These are phyloP conservation scores for Colletotrichum aenigma DNA, from an alignment of 2,329 filamentous ascomycete species.

Conservation along the genomic window DNA sequence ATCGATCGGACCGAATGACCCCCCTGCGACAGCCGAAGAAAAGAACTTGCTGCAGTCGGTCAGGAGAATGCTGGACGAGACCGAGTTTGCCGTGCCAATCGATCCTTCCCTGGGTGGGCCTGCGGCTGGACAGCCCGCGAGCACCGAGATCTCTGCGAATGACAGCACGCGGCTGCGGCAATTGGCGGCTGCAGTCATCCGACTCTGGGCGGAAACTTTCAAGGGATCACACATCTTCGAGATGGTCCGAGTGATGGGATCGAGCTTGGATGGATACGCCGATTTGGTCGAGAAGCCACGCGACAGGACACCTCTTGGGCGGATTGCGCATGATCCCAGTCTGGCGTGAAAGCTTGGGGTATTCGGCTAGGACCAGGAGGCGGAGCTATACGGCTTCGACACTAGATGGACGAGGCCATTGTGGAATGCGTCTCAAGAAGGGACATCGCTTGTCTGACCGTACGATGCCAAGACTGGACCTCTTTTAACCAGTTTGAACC, in stretches of 20 bases:
- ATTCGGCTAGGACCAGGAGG: background rate
- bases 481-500: background rate
- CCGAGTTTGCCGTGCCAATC: slow-evolving; percentile 64
- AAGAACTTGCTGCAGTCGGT: slow-evolving; percentile 60
- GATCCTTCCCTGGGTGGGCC: slow-evolving; percentile 57
- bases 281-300: slow-evolving; percentile 60
- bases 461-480: background rate
- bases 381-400: background rate
- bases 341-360: background rate
- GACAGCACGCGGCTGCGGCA: slow-evolving; percentile 59
- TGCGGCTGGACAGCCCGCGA: slow-evolving; percentile 37
- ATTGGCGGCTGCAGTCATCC: slow-evolving; percentile 61
- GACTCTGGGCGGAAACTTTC: slow-evolving; percentile 67
- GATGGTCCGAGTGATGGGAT: slow-evolving; percentile 62
- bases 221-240: slow-evolving; percentile 67
- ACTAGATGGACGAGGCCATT: background rate
- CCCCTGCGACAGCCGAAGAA: slow-evolving; percentile 56
- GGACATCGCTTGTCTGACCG: background rate
- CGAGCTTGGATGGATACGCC: slow-evolving; percentile 61
- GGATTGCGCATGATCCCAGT: slow-evolving; percentile 28
- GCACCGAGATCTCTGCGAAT: slow-evolving; percentile 46
- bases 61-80: slow-evolving; percentile 64
- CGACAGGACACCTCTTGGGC: slow-evolving; percentile 48
- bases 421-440: background rate
- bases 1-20: slow-evolving; percentile 53